Percentiles rank a stretch among this genome's conserved stretches.
Evolutionary conservation across 2,329 filamentous ascomycete genomes (phyloP).

Genomic region (Calonectria naviculata): DNA sequence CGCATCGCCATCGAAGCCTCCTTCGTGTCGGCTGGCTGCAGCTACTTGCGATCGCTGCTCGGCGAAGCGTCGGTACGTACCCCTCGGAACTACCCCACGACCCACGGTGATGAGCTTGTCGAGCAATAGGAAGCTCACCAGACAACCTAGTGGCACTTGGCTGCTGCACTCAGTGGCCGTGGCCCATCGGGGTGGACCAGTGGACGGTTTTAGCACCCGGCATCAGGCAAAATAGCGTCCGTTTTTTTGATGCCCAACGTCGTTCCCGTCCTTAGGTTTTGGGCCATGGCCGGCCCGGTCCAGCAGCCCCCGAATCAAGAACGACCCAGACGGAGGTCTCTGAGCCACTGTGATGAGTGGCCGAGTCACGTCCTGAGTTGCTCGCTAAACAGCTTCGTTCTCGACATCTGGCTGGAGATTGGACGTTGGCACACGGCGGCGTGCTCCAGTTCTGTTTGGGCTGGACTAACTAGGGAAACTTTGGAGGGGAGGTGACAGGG

Average conservation of each 20-base stretch:
- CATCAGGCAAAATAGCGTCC: conserved; percentile 36
- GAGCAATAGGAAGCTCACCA: conserved; percentile 42
- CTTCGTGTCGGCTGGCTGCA: conserved; percentile 16
- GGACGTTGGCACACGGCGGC: conserved; percentile 2
- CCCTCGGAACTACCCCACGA: conserved; percentile 34
- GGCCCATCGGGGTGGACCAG: conserved; percentile 27
- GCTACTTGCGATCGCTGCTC: conserved; percentile 15
- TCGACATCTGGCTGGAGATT: conserved; percentile 3
- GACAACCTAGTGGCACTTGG: conserved; percentile 35
- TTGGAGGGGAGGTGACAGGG: conserved; percentile 23
- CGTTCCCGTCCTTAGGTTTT: conserved; percentile 31
- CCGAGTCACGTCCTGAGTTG: conserved; percentile 3
- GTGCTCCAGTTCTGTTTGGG: conserved; percentile 12
- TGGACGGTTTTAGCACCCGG: conserved; percentile 27
- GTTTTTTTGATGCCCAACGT: conserved; percentile 42
- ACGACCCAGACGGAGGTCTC: conserved; percentile 27
- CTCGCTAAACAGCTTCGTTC: conserved; percentile 4
- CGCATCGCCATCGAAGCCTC: conserved; percentile 19
- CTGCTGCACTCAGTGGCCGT: conserved; percentile 36
- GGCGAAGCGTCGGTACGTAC: conserved; percentile 27
- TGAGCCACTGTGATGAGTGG: conserved; percentile 25
- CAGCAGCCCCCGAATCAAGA: conserved; percentile 37
- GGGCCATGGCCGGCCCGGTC: conserved; percentile 39
- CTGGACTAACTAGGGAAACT: not conserved
- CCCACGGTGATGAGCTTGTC: conserved; percentile 20